phyloP scores from a whole-genome alignment of 352 stramenopile species.

The Globisporangium nagaii region DNA sequence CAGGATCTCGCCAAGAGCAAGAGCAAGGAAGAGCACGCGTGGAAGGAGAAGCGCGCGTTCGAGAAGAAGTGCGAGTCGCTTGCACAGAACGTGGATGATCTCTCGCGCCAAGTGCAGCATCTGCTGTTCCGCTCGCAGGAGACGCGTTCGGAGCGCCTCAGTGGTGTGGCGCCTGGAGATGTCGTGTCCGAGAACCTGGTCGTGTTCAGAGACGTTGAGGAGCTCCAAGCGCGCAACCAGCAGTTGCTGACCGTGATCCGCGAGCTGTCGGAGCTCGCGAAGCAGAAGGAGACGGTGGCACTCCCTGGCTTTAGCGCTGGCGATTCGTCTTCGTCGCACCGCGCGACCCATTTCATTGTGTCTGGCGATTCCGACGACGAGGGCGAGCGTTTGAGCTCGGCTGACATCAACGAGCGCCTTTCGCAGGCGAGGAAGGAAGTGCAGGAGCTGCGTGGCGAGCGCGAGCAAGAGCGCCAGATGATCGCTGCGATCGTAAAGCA shows the following conservation, averaged over 20 bases:
- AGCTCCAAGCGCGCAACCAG: conserved; percentile 91
- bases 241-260: conserved; percentile 81
- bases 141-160: conserved; percentile 13
- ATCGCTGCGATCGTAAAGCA: conserved; percentile 94
- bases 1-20: conserved; percentile 71
- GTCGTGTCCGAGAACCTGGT: conserved; percentile 71
- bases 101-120: conserved; percentile 91
- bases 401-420: conserved; percentile 48
- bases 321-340: neutral
- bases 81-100: conserved; percentile 79
- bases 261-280: conserved; percentile 57
- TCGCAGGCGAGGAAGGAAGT: conserved; percentile 71
- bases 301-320: conserved; percentile 11
- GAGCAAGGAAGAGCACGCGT: conserved; percentile 56
- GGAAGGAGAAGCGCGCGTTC: conserved; percentile 53
- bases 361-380: conserved; percentile 67
- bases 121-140: conserved; percentile 76
- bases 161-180: conserved; percentile 12
- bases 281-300: conserved; percentile 9
- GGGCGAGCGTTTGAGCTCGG: conserved; percentile 21
- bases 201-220: conserved; percentile 80
- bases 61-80: conserved; percentile 74
- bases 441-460: conserved; percentile 60
- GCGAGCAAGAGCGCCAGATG: conserved; percentile 82
- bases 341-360: conserved; percentile 38